Evolutionary conservation across 306 rosid species (phyloP).

Genomic region (Alnus rubra): DNA sequence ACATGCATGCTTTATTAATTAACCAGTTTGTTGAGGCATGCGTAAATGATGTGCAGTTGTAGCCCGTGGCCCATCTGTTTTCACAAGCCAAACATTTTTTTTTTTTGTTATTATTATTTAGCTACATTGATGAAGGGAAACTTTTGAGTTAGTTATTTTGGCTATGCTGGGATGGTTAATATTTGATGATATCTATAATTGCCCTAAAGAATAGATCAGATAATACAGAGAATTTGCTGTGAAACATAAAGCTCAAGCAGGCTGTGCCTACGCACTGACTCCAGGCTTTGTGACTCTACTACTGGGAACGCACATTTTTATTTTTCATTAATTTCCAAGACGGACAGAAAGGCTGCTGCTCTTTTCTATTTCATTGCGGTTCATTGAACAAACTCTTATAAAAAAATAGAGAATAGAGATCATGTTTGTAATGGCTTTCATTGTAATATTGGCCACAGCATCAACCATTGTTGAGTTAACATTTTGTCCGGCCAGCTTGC

Average conservation of each 20-base stretch:
- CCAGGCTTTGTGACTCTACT: not conserved
- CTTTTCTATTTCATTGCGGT: not conserved
- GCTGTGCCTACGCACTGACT: not conserved
- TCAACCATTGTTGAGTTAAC: not conserved
- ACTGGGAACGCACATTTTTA: not conserved
- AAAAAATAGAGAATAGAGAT: not conserved
- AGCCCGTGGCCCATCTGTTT: no score
- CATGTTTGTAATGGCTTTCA: slow-evolving; percentile 4
- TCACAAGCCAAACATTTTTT: not conserved
- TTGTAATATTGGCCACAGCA: not conserved
- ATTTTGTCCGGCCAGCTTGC: not conserved
- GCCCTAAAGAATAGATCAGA: not conserved
- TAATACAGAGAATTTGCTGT: not conserved
- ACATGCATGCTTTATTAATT: no score
- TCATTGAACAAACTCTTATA: not conserved
- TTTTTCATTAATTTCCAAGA: not conserved
- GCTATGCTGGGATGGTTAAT: not conserved
- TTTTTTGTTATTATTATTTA: not conserved
- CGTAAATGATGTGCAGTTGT: no score
- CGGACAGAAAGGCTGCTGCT: not conserved
- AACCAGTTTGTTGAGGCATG: no score
- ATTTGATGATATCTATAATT: not conserved
- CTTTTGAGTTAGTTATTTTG: not conserved
- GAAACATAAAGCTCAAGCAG: not conserved
- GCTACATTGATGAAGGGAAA: not conserved